A percentile compares a stretch with the other conserved stretches of the same genome.
These are phyloP conservation scores for Leishmania guyanensis DNA, from an alignment of 208 protist species.

Conservation along the genomic window DNA sequence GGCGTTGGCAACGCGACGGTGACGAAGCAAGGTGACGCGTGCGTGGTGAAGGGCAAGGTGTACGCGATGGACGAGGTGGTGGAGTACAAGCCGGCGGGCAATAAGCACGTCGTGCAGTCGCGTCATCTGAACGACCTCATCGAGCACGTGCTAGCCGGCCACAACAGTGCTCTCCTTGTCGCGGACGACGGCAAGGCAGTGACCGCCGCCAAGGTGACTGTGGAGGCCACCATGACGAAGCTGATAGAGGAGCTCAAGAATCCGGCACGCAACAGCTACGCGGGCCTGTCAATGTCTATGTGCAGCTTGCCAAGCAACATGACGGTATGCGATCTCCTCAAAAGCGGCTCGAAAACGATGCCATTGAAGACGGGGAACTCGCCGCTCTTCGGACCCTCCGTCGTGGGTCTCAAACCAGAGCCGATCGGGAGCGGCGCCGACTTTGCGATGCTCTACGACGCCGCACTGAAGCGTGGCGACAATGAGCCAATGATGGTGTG, in stretches of 20 bases:
- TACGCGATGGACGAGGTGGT: slow-evolving; percentile 44
- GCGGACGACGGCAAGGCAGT: slow-evolving; percentile 39
- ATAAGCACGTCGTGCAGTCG: slow-evolving; percentile 21
- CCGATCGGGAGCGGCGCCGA: slow-evolving; percentile 25
- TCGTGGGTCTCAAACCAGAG: slow-evolving; percentile 39
- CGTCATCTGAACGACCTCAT: slow-evolving; percentile 36
- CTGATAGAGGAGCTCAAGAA: slow-evolving; percentile 31
- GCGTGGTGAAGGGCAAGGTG: slow-evolving; percentile 30
- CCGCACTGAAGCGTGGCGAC: slow-evolving; percentile 25
- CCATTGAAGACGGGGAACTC: slow-evolving; percentile 45
- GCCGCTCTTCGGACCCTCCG: slow-evolving; percentile 52
- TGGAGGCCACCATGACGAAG: slow-evolving; percentile 30
- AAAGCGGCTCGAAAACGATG: slow-evolving; percentile 16
- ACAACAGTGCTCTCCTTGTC: slow-evolving; percentile 60
- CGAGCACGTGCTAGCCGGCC: slow-evolving; percentile 53
- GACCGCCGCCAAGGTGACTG: slow-evolving; percentile 17
- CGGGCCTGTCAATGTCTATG: slow-evolving; percentile 32
- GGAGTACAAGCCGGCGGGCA: slow-evolving; percentile 28
- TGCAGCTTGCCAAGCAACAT: slow-evolving; percentile 34
- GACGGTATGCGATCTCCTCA: slow-evolving; percentile 44
- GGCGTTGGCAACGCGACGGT: slow-evolving; percentile 3
- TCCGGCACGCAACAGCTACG: slow-evolving; percentile 27
- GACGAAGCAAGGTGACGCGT: slow-evolving; percentile 23
- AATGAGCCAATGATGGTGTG: slow-evolving; percentile 43
- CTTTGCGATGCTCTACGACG: slow-evolving; percentile 33